A percentile compares a stretch with the other conserved stretches of the same genome.
Conservation (phyloP, 2,329 filamentous ascomycete genomes). For the Ceratocystis cacaofunesta region DNA sequence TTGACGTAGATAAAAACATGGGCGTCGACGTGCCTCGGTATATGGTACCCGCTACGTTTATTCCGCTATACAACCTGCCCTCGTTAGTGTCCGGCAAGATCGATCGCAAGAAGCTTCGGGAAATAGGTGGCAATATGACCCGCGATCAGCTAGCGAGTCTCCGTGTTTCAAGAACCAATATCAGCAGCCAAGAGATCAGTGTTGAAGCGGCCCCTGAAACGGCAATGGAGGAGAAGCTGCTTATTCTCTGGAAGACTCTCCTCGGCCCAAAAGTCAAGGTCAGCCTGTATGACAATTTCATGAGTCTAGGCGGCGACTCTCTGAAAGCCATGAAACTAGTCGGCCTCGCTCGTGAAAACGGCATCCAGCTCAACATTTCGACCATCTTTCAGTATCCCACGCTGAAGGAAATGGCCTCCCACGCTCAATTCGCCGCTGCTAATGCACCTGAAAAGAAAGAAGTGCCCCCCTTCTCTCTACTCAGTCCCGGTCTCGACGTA, state of each 20-base stretch:
- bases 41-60: conserved; percentile 35
- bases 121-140: conserved; percentile 29
- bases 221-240: conserved; percentile 26
- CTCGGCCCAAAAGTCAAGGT: conserved; percentile 26
- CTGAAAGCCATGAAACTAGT: conserved; percentile 38
- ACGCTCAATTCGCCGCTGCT: conserved; percentile 18
- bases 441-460: conserved; percentile 20
- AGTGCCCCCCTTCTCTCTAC: conserved; percentile 28
- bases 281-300: conserved; percentile 31
- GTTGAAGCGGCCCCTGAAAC: conserved; percentile 27
- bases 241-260: conserved; percentile 27
- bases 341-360: conserved; percentile 27
- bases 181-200: conserved; percentile 22
- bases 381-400: conserved; percentile 32
- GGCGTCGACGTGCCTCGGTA: conserved; percentile 28
- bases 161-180: conserved; percentile 16
- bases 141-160: conserved; percentile 20
- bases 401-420: conserved; percentile 30
- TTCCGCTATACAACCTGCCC: conserved; percentile 33
- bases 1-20: conserved; percentile 23
- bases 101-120: conserved; percentile 34
- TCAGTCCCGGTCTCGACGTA: conserved; percentile 20
- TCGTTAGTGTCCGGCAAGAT: conserved; percentile 35
- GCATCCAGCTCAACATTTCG: conserved; percentile 30
- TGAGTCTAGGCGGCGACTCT: conserved; percentile 36